phyloP scores from a whole-genome alignment of 345 rosid species.

The Eucalyptus erythrocorys region DNA sequence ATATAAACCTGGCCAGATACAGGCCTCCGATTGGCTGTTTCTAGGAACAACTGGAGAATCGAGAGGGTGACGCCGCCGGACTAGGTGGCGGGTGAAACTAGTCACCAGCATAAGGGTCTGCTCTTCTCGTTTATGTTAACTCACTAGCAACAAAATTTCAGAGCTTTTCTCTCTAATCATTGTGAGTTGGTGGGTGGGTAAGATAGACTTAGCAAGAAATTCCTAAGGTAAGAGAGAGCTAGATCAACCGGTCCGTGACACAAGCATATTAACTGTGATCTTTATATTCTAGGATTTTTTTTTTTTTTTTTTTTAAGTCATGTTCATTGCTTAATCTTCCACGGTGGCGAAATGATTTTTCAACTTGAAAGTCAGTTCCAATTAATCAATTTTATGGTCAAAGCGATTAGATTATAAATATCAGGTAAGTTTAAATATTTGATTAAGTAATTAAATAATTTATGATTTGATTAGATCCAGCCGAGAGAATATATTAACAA shows the following conservation, averaged over 20 bases:
- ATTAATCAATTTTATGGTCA: neutral
- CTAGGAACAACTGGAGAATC: slow-evolving; percentile 37
- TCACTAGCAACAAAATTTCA: no score
- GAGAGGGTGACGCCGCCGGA: slow-evolving; percentile 28
- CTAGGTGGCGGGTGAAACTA: slow-evolving; percentile 19
- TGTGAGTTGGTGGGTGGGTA: neutral
- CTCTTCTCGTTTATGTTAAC: neutral
- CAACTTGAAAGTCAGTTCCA: no score
- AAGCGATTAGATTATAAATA: no score
- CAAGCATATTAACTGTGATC: neutral
- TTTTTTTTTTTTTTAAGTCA: neutral
- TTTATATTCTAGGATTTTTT: neutral
- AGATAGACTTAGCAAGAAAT: neutral
- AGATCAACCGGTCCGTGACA: neutral
- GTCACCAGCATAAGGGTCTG: neutral
- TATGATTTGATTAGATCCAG: neutral
- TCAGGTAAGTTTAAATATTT: no score
- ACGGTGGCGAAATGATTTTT: neutral
- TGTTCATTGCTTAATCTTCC: neutral
- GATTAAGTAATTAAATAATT: neutral
- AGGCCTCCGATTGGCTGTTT: slow-evolving; percentile 39
- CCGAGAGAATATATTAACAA: neutral
- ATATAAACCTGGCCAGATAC: slow-evolving; percentile 62
- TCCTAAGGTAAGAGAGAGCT: neutral
- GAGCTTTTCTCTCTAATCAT: neutral